Base-by-base conservation (phyloP, 192 early-diverging fungal species). In the Rhizophagus sp. region DNA sequence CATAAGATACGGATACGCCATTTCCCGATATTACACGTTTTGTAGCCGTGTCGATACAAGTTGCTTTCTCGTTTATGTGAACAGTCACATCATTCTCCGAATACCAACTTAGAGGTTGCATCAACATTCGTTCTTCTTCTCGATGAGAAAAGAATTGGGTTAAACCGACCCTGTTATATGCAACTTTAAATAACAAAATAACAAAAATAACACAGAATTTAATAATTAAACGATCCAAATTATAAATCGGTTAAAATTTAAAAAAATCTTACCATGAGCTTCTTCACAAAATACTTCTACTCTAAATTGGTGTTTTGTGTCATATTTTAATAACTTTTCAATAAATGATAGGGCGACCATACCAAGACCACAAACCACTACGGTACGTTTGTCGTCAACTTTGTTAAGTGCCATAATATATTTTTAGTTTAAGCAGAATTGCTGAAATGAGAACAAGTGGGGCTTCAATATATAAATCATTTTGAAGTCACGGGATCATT, bases 341-440 rank as follows among this genome's bases (percentile, higher is more conserved):
- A 88, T 89, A 79, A 92, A 89, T 1, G 86, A 83, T 39, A 93
- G 76, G 11, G 82, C 91, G 17, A 93, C 90, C 92, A 93, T 92
- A 27, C 92, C 91, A 24, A 92, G 84, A 17, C 92, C 91, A 52
- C 91, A 78, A 17, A 92, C 84, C 25, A 90, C 88, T n/a, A 93
- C 63, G 70, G 50, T 75, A 36, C 47, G 50, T 49, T 44, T 78
- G 8, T 75, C 65, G 19, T 67, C 65, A 33, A 30, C 11, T 27
- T 67, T n/a, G 27, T 67, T 34, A 34, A 24, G 13, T 30, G 65
- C 12, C 65, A 67, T 67, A 34, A 33, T 67, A 15, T 33, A 13
- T 33, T 13, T 30, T 5, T 10, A 27, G 8, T 67, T 12, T 33
- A 67, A 17, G 64, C n/a, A 66, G 25, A 8, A 19, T 52, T 19